A percentile compares a stretch with the other conserved stretches of the same genome.
Conservation (phyloP, 768 basidiomycete genomes). For the Fomitopsis pulvina region DNA sequence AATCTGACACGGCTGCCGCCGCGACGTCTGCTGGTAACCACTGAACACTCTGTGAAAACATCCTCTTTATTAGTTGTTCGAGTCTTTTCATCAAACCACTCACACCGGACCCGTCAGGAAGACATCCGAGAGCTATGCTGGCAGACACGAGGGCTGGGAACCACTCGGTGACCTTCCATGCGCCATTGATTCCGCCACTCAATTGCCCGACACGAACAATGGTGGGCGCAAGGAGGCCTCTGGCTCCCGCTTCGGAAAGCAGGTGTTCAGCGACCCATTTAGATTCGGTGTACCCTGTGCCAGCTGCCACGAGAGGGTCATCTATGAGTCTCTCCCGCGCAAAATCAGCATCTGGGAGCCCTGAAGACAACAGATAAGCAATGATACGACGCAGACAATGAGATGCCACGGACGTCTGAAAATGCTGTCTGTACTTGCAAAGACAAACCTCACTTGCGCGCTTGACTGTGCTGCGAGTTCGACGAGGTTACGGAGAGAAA, state of each 20-base stretch:
- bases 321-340: constrained; percentile 1
- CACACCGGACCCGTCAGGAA: not conserved
- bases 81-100: not conserved
- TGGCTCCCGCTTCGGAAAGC: constrained; percentile 23
- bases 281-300: constrained; percentile 31
- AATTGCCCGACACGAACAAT: constrained; percentile 40
- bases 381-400: not conserved
- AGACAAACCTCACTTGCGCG: not conserved
- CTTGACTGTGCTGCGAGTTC: not conserved
- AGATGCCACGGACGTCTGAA: not conserved
- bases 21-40: constrained; percentile 14
- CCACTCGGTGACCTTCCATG: constrained; percentile 41
- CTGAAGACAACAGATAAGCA: not conserved
- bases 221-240: constrained; percentile 22
- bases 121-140: not conserved
- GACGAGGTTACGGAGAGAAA: not conserved
- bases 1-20: constrained; percentile 9
- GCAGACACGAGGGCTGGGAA: constrained; percentile 31
- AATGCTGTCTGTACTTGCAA: not conserved
- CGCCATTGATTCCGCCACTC: constrained; percentile 31
- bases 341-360: not conserved
- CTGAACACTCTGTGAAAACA: constrained; percentile 2
- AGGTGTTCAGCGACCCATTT: constrained; percentile 33
- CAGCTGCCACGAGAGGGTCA: constrained; percentile 1
- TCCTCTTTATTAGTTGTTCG: not conserved